Percentiles rank a stretch among this genome's conserved stretches.
Evolutionary conservation across 208 protist genomes (phyloP).

Genomic region (Leishmania arabica): DNA sequence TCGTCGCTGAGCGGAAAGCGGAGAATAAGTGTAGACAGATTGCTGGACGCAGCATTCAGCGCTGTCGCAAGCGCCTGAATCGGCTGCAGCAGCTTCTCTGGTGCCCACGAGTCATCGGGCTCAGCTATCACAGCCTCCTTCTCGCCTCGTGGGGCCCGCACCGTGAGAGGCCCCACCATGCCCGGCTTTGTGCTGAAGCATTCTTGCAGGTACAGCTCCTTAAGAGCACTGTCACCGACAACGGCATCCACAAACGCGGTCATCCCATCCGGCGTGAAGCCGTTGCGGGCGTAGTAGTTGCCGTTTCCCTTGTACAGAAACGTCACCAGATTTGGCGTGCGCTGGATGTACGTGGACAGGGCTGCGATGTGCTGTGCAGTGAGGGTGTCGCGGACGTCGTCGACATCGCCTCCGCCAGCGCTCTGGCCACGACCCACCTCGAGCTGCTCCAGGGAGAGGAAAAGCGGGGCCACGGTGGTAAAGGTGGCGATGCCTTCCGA

Average conservation of each 20-base stretch:
- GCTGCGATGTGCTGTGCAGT: slow-evolving; percentile 20
- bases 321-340: slow-evolving; percentile 24
- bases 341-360: slow-evolving; percentile 32
- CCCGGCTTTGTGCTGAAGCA: slow-evolving; percentile 51
- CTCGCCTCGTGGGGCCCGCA: slow-evolving; percentile 17
- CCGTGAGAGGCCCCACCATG: slow-evolving; percentile 13
- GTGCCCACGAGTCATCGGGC: slow-evolving; percentile 16
- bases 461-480: slow-evolving; percentile 15
- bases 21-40: slow-evolving; percentile 48
- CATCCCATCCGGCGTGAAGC: slow-evolving; percentile 41
- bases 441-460: slow-evolving; percentile 37
- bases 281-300: slow-evolving; percentile 44
- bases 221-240: slow-evolving; percentile 28
- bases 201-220: slow-evolving; percentile 49
- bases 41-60: slow-evolving; percentile 28
- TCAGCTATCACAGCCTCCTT: neutral
- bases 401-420: slow-evolving; percentile 23
- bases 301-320: slow-evolving; percentile 57
- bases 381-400: slow-evolving; percentile 47
- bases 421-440: slow-evolving; percentile 49
- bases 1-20: slow-evolving; percentile 64
- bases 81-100: slow-evolving; percentile 28
- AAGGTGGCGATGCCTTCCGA: slow-evolving; percentile 38
- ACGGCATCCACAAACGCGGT: slow-evolving; percentile 34
- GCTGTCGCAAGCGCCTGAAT: slow-evolving; percentile 37